phyloP scores from a whole-genome alignment of 495 filamentous ascomycete species.

The Eremomyces bilateralis region DNA sequence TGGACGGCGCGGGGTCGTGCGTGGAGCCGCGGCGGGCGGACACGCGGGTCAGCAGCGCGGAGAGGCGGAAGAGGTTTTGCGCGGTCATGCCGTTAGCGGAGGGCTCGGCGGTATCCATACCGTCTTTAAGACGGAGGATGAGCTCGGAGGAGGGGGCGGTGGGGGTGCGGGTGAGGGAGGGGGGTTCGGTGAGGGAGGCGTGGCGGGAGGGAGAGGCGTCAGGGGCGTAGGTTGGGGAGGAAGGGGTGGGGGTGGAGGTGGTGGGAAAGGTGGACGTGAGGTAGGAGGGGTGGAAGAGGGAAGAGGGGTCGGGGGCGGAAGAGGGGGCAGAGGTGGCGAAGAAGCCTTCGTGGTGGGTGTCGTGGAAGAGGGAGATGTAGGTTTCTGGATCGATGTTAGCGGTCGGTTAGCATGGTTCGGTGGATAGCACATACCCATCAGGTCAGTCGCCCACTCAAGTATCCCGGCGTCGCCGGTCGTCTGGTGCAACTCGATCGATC shows the following conservation, averaged over 20 bases:
- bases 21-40: too few species aligned
- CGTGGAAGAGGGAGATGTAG: conserved; percentile 23
- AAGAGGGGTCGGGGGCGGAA: conserved; percentile 53
- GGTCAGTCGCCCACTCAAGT: conserved; percentile 59
- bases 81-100: conserved; percentile 73
- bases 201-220: conserved; percentile 25
- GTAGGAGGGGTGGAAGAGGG: too few species aligned
- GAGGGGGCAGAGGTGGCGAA: too few species aligned
- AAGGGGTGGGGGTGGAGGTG: conserved; percentile 40
- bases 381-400: conserved; percentile 24
- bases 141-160: conserved; percentile 51
- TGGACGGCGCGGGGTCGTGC: too few species aligned
- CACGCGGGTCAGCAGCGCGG: conserved; percentile 43
- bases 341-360: conserved; percentile 41
- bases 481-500: conserved; percentile 73
- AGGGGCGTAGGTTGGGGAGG: conserved; percentile 57
- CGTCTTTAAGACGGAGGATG: conserved; percentile 76
- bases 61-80: conserved; percentile 62
- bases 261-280: conserved; percentile 23
- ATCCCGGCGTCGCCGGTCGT: conserved; percentile 62
- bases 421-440: conserved; percentile 40
- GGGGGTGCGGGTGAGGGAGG: conserved; percentile 52
- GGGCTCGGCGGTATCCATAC: conserved; percentile 77
- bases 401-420: not conserved
- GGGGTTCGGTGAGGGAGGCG: conserved; percentile 21